These are phyloP conservation scores for Phytophthora hybrid DNA, from an alignment of 352 stramenopile species.

Conservation along the genomic window DNA sequence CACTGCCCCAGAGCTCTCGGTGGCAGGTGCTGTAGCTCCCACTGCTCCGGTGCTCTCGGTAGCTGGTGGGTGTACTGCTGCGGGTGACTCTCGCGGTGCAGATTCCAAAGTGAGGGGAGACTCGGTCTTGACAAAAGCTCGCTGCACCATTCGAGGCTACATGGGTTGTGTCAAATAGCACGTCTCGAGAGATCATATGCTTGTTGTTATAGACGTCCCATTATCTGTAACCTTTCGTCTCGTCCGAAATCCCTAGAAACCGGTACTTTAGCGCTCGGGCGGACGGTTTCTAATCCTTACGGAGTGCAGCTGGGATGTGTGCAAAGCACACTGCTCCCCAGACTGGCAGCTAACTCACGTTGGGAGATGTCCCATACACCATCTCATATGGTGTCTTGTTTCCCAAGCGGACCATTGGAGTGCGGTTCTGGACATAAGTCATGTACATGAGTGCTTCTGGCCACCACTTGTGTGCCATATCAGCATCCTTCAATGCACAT, in stretches of 20 bases:
- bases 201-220: conserved; percentile 23
- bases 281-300: too few relatives aligned
- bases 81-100: neutral
- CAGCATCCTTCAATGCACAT: neutral
- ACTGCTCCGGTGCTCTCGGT: neutral
- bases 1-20: neutral
- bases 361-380: too few relatives aligned
- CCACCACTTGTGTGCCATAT: neutral
- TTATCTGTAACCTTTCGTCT: conserved; percentile 11
- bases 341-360: too few relatives aligned
- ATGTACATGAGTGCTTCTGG: too few relatives aligned
- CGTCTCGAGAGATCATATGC: conserved; percentile 5
- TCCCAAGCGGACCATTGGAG: too few relatives aligned
- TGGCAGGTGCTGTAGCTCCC: neutral
- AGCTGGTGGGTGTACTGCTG: neutral
- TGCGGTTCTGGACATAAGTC: too few relatives aligned
- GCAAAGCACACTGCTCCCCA: too few relatives aligned
- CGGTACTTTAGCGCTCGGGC: conserved; percentile 5
- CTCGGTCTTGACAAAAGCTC: neutral
- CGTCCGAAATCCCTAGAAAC: conserved; percentile 10
- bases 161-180: conserved; percentile 19
- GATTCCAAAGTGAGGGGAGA: conserved; percentile 5
- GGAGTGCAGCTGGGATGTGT: too few relatives aligned
- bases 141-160: conserved; percentile 8
- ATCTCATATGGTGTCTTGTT: too few relatives aligned